Base-by-base conservation (phyloP, 257 asterid genomes). In the Orobanche coerulescens region DNA sequence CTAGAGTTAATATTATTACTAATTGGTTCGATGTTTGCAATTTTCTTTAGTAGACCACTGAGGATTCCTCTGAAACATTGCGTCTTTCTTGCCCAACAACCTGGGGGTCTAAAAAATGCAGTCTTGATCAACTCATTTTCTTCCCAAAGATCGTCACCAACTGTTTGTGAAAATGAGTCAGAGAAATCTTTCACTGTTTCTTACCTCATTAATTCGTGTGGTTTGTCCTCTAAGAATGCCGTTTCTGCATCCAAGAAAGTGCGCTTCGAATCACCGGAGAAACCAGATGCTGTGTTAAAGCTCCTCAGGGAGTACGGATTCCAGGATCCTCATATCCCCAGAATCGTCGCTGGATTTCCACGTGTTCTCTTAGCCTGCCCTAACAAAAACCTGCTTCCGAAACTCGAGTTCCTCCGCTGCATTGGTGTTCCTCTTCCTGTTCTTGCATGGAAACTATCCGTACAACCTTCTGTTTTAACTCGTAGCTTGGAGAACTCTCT, bases 381-480 rank as follows among this genome's bases (percentile, higher is more conserved):
- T 9, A 5, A 39, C 25, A 63, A 47, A 31, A 65, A 59, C 49
- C 52, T 74, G 4, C 26, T 53, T 63, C 79, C 79, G 8, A 74
- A 74, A 37, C 51, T 74, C 57, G 47, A 74, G 9, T 74, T 74
- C 49, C 54, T 65, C 58, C 20, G 55, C 28, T 69, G 75, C 13
- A 57, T 62, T 12, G 75, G 78, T 19, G 30, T 68, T 15, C 58
- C 66, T 28, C 14, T 5, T 18, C 28, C 64, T 25, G n/a, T 46
- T 24, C 11, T 49, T 4, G 58, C 47, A 0, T 9, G 12, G 11
- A 62, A 18, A 14, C 15, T 62, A 34, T 48, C 59, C 11, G 18
- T 6, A 0, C 22, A 31, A 2, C 68, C 68, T 1, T n/a, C 11
- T 16, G 26, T 64, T 9, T 24, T 74, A 46, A 22, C 6, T n/a